Base-by-base conservation (phyloP, 2,329 filamentous ascomycete genomes). In the Cladophialophora immunda region DNA sequence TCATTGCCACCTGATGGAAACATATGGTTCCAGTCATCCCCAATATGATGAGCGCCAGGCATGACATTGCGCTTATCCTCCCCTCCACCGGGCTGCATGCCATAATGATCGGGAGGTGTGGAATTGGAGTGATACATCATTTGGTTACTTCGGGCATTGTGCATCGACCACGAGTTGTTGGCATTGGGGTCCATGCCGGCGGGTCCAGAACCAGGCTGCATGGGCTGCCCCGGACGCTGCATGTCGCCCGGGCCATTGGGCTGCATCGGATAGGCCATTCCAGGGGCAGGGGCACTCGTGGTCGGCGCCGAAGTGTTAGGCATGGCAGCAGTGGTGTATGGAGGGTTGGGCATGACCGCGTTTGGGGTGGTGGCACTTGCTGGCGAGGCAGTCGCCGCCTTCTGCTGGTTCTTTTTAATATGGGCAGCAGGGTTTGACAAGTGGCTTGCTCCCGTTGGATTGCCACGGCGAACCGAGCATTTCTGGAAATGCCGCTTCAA, bases 401-500 rank as follows among this genome's bases (percentile, higher is more conserved):
- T 73, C 64, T 80, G 80, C 75, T 82, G 82, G 75, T 80, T 79
- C 82, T 93, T 94, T 84, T 93, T 94, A 76, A 95, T 86, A 80
- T 96, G 92, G 71, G 92, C 91, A 80, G 94, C 92, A 38, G 93
- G 92, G 81, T 97, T 93, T 73, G 94, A 96, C 80, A 99, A 81
- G 82, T 99, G 95, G 76, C 92, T 97, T 70, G 93, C 93, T 74
- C 94, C 94, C 17, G 93, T 97, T 62, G 95, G 94, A 81, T 98
- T 98, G 66, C 95, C 95, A 77, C 95, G 90, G 75, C 95, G 90
- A 72, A 97, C 93, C 45, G 95, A 97, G 83, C 95, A 99, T 84
- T 99, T 99, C 81, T 97, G 94, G 82, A 98, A 99, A 82, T 99
- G 95, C 72, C 95, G 92, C 85, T 99, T 99, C 75, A 99, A 84